Conservation (phyloP, 2,329 filamentous ascomycete species). For the Raffaelea ambrosiae region DNA sequence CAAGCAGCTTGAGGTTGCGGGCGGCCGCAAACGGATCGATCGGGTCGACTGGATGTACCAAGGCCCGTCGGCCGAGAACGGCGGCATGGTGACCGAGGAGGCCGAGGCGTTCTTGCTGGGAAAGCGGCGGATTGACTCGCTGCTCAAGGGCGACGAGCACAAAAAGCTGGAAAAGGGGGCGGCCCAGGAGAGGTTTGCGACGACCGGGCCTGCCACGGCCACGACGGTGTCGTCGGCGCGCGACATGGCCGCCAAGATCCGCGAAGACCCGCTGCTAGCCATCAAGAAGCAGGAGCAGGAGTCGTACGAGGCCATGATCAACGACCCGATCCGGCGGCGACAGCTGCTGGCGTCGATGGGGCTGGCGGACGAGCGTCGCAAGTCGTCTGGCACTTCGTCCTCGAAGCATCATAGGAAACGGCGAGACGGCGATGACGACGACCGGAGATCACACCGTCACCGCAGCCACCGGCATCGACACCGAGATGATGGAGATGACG, state of each 20-base stretch:
- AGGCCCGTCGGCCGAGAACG: slow-evolving; percentile 69
- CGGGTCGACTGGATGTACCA: slow-evolving; percentile 98
- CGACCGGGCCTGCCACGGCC: neutral
- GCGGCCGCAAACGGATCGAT: slow-evolving; percentile 69
- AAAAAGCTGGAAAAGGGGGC: slow-evolving; percentile 78
- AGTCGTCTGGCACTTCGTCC: slow-evolving; percentile 1
- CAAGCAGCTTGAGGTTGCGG: slow-evolving; percentile 78
- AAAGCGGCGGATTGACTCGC: slow-evolving; percentile 80
- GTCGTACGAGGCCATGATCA: slow-evolving; percentile 72
- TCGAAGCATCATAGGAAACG: neutral
- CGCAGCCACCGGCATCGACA: slow-evolving; percentile 11
- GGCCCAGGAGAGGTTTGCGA: slow-evolving; percentile 39
- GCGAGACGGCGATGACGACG: slow-evolving; percentile 29
- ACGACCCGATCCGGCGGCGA: slow-evolving; percentile 59
- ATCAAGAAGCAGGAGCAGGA: slow-evolving; percentile 90
- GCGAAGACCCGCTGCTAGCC: slow-evolving; percentile 83
- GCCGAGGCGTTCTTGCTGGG: slow-evolving; percentile 90
- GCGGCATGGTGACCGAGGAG: slow-evolving; percentile 68
- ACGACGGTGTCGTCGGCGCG: slow-evolving; percentile 42
- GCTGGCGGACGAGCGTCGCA: slow-evolving; percentile 35
- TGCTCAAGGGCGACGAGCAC: slow-evolving; percentile 69
- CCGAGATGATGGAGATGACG: slow-evolving; percentile 18
- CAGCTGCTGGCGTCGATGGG: slow-evolving; percentile 60
- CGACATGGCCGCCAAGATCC: slow-evolving; percentile 78
- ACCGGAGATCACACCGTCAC: slow-evolving; percentile 11